phyloP scores from a whole-genome alignment of 805 yeast genomes.

The Phaffomyces opuntiae region DNA sequence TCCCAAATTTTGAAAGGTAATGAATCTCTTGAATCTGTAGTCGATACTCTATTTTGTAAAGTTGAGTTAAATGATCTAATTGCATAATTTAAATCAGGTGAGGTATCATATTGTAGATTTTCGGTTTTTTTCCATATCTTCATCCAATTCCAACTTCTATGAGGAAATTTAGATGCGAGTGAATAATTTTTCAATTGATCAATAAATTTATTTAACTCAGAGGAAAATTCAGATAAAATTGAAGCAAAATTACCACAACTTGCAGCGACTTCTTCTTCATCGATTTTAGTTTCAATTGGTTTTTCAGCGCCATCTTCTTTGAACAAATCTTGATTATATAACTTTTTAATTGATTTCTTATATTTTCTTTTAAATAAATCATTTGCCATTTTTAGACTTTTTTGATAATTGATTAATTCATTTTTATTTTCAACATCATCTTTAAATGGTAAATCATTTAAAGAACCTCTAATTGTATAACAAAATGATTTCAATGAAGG shows the following conservation, averaged over 20 bases:
- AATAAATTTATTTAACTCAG: slow-evolving; percentile 46
- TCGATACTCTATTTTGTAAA: slow-evolving; percentile 19
- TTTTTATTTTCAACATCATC: slow-evolving; percentile 27
- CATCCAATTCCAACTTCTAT: slow-evolving; percentile 42
- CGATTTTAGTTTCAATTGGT: slow-evolving; percentile 36
- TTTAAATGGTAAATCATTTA: slow-evolving; percentile 54
- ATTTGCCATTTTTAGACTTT: slow-evolving; percentile 43
- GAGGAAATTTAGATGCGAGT: slow-evolving; percentile 3
- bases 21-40: slow-evolving; percentile 10
- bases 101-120: background rate
- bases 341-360: slow-evolving; percentile 43
- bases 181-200: slow-evolving; percentile 35
- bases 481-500: slow-evolving; percentile 67
- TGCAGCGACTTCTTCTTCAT: slow-evolving; percentile 78
- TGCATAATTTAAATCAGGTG: slow-evolving; percentile 14
- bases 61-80: slow-evolving; percentile 11
- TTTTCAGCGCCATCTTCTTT: background rate
- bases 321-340: slow-evolving; percentile 36
- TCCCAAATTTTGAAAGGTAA: slow-evolving; percentile 39
- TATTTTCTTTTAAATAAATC: slow-evolving; percentile 53
- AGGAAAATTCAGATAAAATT: slow-evolving; percentile 53
- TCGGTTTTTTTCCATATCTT: slow-evolving; percentile 37
- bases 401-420: slow-evolving; percentile 36
- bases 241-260: slow-evolving; percentile 76
- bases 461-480: slow-evolving; percentile 53